These are phyloP conservation scores for Lachnellula cervina DNA, from an alignment of 2,329 filamentous ascomycete genomes.

Conservation along the genomic window DNA sequence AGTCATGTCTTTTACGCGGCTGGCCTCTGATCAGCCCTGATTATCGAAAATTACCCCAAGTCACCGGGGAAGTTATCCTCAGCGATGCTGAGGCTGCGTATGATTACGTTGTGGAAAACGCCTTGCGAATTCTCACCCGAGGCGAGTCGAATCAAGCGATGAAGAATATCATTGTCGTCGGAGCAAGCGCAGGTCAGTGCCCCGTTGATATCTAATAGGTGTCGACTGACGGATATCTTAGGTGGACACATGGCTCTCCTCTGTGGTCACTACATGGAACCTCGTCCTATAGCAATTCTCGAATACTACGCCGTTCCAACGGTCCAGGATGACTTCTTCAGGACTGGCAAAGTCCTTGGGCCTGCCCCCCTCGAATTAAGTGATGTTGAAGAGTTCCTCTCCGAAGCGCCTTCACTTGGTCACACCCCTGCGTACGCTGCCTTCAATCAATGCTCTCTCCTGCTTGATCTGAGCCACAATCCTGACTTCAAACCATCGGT, in stretches of 20 bases:
- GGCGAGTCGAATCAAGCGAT: background rate
- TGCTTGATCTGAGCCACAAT: slow-evolving; percentile 3
- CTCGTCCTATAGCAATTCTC: slow-evolving; percentile 5
- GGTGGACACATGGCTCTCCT: slow-evolving; percentile 5
- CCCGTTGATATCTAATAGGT: background rate
- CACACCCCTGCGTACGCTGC: background rate
- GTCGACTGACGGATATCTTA: background rate
- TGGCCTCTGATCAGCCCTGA: slow-evolving; percentile 8
- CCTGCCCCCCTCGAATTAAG: background rate
- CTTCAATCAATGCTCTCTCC: slow-evolving; percentile 1
- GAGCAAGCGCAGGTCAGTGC: slow-evolving; percentile 7
- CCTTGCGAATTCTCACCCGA: background rate
- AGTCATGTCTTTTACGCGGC: slow-evolving; percentile 4
- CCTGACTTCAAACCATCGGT: background rate
- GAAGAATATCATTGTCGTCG: slow-evolving; percentile 5
- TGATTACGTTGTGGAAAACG: slow-evolving; percentile 1
- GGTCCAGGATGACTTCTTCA: slow-evolving; percentile 1
- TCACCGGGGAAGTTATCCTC: background rate
- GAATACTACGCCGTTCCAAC: slow-evolving; percentile 4
- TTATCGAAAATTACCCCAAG: slow-evolving; percentile 8
- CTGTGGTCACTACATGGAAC: slow-evolving; percentile 4
- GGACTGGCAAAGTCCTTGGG: background rate
- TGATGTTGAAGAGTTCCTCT: background rate
- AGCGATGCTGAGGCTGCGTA: slow-evolving; percentile 7
- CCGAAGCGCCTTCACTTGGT: background rate